phyloP scores from a whole-genome alignment of 495 filamentous ascomycete genomes.

The Apiosordaria backusii region DNA sequence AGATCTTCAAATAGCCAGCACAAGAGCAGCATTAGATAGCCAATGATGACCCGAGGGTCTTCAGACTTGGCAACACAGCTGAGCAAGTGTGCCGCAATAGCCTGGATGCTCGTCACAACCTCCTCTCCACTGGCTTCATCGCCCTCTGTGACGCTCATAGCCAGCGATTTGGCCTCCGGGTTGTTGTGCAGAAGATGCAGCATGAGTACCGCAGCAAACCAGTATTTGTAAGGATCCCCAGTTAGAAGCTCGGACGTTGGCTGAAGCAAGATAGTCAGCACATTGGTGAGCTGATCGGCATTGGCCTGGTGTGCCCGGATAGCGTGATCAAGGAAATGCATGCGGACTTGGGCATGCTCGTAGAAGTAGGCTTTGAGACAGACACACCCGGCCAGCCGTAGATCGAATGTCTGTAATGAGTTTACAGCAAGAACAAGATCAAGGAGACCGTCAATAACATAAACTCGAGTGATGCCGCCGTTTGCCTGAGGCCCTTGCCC shows the following conservation, averaged over 20 bases:
- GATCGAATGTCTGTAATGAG: slow-evolving; percentile 65
- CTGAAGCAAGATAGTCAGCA: slow-evolving; percentile 72
- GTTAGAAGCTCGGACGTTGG: slow-evolving; percentile 54
- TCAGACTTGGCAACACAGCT: slow-evolving; percentile 63
- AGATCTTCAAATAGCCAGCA: slow-evolving; percentile 92
- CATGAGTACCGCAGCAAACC: slow-evolving; percentile 88
- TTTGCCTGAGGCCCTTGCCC: slow-evolving; percentile 41
- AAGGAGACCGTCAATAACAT: slow-evolving; percentile 91
- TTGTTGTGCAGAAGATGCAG: slow-evolving; percentile 87
- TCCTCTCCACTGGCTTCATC: slow-evolving; percentile 90
- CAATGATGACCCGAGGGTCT: slow-evolving; percentile 78
- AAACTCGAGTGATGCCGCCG: slow-evolving; percentile 58
- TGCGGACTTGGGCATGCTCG: slow-evolving; percentile 70
- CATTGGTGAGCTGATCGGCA: slow-evolving; percentile 83
- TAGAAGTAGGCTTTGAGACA: slow-evolving; percentile 91
- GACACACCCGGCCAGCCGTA: slow-evolving; percentile 78
- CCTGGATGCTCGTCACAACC: slow-evolving; percentile 90
- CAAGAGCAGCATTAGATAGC: slow-evolving; percentile 88
- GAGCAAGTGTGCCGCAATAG: slow-evolving; percentile 76
- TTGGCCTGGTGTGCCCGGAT: slow-evolving; percentile 82
- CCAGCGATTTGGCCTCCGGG: slow-evolving; percentile 69
- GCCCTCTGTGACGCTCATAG: slow-evolving; percentile 82
- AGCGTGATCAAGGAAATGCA: slow-evolving; percentile 81
- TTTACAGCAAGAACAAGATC: slow-evolving; percentile 73
- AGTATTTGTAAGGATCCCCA: slow-evolving; percentile 83